A percentile compares a stretch with the other conserved stretches of the same genome.
These are phyloP conservation scores for Penicillium brasilianum DNA, from an alignment of 2,329 filamentous ascomycete genomes.

Conservation along the genomic window DNA sequence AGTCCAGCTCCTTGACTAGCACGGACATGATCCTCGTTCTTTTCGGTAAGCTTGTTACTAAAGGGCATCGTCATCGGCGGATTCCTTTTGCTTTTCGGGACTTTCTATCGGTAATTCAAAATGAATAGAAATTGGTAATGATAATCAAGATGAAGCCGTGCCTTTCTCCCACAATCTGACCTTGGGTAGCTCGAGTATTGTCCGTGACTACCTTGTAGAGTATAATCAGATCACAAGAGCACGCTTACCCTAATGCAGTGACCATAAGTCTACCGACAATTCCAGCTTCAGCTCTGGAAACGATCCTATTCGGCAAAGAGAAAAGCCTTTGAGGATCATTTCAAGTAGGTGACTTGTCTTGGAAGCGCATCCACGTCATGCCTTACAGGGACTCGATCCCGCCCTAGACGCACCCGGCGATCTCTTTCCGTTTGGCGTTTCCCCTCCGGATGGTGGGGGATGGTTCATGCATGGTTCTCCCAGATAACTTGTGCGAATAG, in stretches of 20 bases:
- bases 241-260: background rate
- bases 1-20: slow-evolving; percentile 7
- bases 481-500: background rate
- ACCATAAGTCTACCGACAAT: background rate
- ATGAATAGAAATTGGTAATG: background rate
- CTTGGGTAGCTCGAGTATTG: background rate
- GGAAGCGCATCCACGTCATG: background rate
- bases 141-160: background rate
- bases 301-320: background rate
- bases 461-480: slow-evolving; percentile 15
- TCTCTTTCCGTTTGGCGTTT: slow-evolving; percentile 8
- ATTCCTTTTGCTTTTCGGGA: background rate
- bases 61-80: background rate
- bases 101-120: background rate
- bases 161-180: background rate
- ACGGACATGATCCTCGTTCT: slow-evolving; percentile 13
- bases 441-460: slow-evolving; percentile 10
- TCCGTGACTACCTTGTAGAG: background rate
- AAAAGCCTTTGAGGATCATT: background rate
- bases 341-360: background rate
- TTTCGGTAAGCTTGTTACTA: background rate
- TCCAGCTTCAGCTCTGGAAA: background rate
- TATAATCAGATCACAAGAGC: background rate
- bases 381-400: background rate
- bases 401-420: slow-evolving; percentile 5